Evolutionary conservation across 2,329 filamentous ascomycete genomes (phyloP), one percentile per base, ranked within the genome.

Genomic region (Phoma sp.): DNA sequence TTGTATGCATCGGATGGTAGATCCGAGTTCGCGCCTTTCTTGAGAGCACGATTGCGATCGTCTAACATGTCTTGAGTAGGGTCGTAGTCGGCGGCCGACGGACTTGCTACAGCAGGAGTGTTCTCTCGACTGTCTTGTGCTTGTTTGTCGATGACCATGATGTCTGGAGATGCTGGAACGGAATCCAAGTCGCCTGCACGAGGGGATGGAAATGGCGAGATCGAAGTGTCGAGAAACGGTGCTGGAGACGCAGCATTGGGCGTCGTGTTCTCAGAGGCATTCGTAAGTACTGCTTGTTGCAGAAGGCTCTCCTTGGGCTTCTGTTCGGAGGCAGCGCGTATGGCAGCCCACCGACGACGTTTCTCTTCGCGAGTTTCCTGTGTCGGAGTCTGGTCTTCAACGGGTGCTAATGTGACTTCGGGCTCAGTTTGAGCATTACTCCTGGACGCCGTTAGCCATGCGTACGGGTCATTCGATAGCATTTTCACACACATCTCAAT

Each of bases 11-110:
- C 77, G 15, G 84, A 81, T 3, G 80, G 76, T 10, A 71, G 24
- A 12, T 73, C 68, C 31, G 57, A 36, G 17, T 51, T 64, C 33
- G 60, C 60, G 21, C 57, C 82, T 55, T 87, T 84, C 64, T 86
- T 81, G 62, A 88, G 87, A 67, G 90, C 86, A 52, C 88, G 86
- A 55, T 86, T 82, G 67, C 87, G 86, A 64, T 96, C 92, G 74
- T 96, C 91, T 72, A 89, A 83, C 90, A 94, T 95, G 71, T 97
- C 93, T 63, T 88, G 82, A 1, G 88, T 95, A 1, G 93, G 93
- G 70, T 96, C 91, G 72, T 96, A 96, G 74, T 96, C 91, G 55
- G 92, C 92, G 40, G 93, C 93, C n/a, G 92, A 96, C 6, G 91
- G 90, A 6, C 89, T 91, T 67, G 95, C 88, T 48, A 62, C 73